These are phyloP conservation scores for Camellia granthamiana DNA, from an alignment of 148 eudicot genomes.

Conservation along the genomic window DNA sequence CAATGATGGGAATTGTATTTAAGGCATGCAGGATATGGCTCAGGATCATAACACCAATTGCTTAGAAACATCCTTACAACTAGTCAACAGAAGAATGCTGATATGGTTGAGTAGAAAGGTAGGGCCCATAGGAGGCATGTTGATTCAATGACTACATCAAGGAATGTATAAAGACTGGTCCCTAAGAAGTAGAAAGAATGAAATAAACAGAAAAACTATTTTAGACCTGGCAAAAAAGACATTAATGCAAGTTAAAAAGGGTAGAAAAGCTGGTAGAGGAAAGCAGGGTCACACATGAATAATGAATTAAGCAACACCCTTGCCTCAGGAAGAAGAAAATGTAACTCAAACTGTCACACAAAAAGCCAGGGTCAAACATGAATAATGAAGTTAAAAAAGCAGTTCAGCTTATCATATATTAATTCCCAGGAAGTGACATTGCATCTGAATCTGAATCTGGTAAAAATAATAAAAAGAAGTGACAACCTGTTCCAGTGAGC, in stretches of 20 bases:
- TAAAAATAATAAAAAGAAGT: background rate
- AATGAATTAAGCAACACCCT: background rate
- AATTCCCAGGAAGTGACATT: background rate
- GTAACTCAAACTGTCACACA: background rate
- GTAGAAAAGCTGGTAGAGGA: background rate
- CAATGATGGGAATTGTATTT: too few relatives aligned
- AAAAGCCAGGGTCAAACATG: background rate
- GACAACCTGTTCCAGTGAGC: slow-evolving; percentile 68
- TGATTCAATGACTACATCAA: background rate
- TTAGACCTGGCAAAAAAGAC: background rate
- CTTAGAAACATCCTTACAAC: background rate
- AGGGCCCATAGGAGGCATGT: background rate
- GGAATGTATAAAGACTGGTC: background rate
- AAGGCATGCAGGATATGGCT: too few relatives aligned
- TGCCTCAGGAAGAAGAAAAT: background rate
- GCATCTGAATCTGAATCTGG: background rate
- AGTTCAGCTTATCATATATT: background rate
- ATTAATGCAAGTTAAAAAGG: background rate
- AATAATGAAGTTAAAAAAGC: background rate
- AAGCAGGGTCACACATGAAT: too few relatives aligned
- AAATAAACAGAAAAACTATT: background rate
- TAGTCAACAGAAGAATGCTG: background rate
- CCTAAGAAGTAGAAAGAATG: background rate
- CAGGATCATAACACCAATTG: background rate
- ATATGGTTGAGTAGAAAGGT: background rate